Evolutionary conservation across 192 early-diverging fungal species (phyloP).

Genomic region (Coemansia sp.): DNA sequence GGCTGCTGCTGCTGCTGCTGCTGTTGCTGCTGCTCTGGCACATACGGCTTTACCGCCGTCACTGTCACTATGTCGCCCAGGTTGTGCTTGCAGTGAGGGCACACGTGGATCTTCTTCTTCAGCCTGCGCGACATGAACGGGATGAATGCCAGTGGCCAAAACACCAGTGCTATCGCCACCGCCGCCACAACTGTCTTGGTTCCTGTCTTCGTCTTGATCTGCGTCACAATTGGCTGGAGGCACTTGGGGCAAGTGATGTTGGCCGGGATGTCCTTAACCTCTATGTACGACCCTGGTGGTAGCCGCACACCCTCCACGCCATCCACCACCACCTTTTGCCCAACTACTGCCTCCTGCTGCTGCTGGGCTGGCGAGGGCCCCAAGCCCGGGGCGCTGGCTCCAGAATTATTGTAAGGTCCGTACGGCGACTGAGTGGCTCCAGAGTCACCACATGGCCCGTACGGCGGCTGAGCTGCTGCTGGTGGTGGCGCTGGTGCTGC

Average conservation of each 20-base stretch:
- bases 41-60: slow-evolving; percentile 12
- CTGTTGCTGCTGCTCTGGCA: neutral
- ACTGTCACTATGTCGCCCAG: slow-evolving; percentile 39
- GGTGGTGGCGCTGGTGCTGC: neutral
- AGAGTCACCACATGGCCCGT: neutral
- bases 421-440: neutral
- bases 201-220: slow-evolving; percentile 28
- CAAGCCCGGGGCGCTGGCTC: neutral
- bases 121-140: slow-evolving; percentile 36
- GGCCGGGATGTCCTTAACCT: slow-evolving; percentile 31
- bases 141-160: slow-evolving; percentile 42
- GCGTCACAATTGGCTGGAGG: slow-evolving; percentile 24
- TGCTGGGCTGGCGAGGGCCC: neutral
- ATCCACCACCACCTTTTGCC: slow-evolving; percentile 22
- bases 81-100: slow-evolving; percentile 34
- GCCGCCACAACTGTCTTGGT: slow-evolving; percentile 38
- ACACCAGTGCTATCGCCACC: slow-evolving; percentile 34
- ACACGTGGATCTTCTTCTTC: slow-evolving; percentile 40
- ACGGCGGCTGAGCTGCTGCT: slow-evolving; percentile 1
- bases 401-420: slow-evolving; percentile 12
- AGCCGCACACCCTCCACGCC: slow-evolving; percentile 16
- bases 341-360: neutral
- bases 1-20: neutral
- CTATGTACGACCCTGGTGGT: slow-evolving; percentile 29
- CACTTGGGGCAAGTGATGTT: slow-evolving; percentile 35